Conservation (phyloP, 371 early-diverging fungal genomes). For the Circinella umbellata region DNA sequence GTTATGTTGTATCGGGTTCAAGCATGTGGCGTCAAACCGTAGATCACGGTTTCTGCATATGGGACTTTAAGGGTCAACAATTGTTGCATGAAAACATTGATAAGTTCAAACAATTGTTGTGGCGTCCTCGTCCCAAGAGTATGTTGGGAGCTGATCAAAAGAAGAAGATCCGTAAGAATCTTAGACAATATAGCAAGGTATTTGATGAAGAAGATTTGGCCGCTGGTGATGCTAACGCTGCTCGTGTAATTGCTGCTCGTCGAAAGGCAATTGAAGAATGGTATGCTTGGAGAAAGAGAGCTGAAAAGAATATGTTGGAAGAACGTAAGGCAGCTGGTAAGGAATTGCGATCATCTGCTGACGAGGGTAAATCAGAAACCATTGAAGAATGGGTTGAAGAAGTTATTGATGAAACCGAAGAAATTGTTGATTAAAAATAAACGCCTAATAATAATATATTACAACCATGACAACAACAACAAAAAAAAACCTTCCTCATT, state of each 20-base stretch:
- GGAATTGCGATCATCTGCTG: conserved; percentile 48
- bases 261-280: conserved; percentile 80
- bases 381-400: conserved; percentile 88
- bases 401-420: conserved; percentile 62
- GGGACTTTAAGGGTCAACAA: conserved; percentile 91
- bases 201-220: conserved; percentile 92
- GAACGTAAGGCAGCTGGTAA: conserved; percentile 69
- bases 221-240: conserved; percentile 70
- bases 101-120: conserved; percentile 90
- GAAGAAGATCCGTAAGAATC: conserved; percentile 88
- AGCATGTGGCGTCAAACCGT: conserved; percentile 82
- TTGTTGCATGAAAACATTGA: conserved; percentile 79
- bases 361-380: conserved; percentile 65
- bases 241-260: conserved; percentile 74
- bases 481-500: no score
- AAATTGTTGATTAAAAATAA: conserved; percentile 38
- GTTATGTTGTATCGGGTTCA: conserved; percentile 88
- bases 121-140: conserved; percentile 94
- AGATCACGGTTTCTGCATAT: conserved; percentile 92
- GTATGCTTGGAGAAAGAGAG: conserved; percentile 76
- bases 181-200: conserved; percentile 83
- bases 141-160: conserved; percentile 83
- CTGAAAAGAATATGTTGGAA: conserved; percentile 61
- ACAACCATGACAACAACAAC: no score
- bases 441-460: not conserved